A percentile compares a stretch with the other conserved stretches of the same genome.
Conservation (phyloP, 2,329 filamentous ascomycete genomes). For the Ceratocystis albifundus region DNA sequence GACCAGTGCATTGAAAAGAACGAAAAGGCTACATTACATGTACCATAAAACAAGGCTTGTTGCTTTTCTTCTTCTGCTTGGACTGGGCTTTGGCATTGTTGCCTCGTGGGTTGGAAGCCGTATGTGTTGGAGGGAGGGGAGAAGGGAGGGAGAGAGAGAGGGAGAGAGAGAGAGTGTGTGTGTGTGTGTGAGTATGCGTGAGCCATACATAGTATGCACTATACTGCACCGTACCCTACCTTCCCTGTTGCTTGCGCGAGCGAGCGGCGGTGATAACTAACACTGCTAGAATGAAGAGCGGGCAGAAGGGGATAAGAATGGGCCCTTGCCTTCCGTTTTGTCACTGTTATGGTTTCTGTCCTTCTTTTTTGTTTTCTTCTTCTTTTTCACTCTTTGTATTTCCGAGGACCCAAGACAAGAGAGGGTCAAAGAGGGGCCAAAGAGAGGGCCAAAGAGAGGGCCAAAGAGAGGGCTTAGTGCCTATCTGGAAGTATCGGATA, state of each 20-base stretch:
- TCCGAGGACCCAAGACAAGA: not conserved
- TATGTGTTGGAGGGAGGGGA: too few relatives aligned
- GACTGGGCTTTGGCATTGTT: not conserved
- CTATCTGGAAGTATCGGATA: not conserved
- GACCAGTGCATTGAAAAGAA: not conserved
- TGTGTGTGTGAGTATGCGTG: not conserved
- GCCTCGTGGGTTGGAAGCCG: not conserved
- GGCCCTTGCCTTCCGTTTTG: not conserved
- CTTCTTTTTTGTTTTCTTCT: too few relatives aligned
- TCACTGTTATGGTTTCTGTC: not conserved
- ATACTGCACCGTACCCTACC: not conserved
- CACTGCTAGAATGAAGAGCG: not conserved
- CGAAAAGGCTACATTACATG: constrained; percentile 4
- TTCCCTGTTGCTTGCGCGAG: not conserved
- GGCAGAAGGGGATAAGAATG: not conserved
- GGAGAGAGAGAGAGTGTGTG: too few relatives aligned
- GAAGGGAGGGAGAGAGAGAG: too few relatives aligned
- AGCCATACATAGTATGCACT: too few relatives aligned
- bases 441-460: not conserved
- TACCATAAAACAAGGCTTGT: not conserved
- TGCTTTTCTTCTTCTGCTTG: not conserved
- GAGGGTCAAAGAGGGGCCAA: not conserved
- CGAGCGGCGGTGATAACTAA: not conserved
- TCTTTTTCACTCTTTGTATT: not conserved
- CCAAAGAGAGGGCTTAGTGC: not conserved